A percentile compares a stretch with the other conserved stretches of the same genome.
Evolutionary conservation across 805 yeast species (phyloP).

Genomic region (Teunomyces atbi): DNA sequence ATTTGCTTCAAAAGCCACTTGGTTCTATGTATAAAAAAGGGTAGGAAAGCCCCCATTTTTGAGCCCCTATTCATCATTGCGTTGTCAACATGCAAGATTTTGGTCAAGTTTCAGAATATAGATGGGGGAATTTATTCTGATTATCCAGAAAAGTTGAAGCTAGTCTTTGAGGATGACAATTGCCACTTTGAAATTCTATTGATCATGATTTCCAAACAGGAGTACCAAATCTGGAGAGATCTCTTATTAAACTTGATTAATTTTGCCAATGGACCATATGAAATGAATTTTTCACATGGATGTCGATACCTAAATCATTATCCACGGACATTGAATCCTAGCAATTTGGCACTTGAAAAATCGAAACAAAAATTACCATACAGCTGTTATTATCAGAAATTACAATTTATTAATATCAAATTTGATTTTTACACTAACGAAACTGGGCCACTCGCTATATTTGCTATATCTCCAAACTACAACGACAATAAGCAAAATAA

Average conservation of each 20-base stretch:
- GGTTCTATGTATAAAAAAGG: slow-evolving; percentile 29
- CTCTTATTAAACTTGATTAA: slow-evolving; percentile 18
- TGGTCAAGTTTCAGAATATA: slow-evolving; percentile 19
- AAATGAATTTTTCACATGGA: slow-evolving; percentile 15
- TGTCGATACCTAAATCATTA: slow-evolving; percentile 7
- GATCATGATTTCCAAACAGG: slow-evolving; percentile 29
- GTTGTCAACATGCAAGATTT: slow-evolving; percentile 30
- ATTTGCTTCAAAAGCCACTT: slow-evolving; percentile 53
- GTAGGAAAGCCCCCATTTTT: slow-evolving; percentile 18
- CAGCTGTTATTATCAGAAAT: slow-evolving; percentile 7
- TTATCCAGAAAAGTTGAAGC: slow-evolving; percentile 36
- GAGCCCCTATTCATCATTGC: slow-evolving; percentile 51
- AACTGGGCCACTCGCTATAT: not conserved
- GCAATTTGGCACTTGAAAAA: slow-evolving; percentile 13
- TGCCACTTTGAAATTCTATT: slow-evolving; percentile 46
- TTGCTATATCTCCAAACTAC: not conserved
- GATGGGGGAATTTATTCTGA: slow-evolving; percentile 31
- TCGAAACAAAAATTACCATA: not conserved
- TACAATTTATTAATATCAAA: not conserved
- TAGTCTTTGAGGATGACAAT: slow-evolving; percentile 45
- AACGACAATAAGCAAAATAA: not conserved
- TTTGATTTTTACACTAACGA: slow-evolving; percentile 5
- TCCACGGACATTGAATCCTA: slow-evolving; percentile 19
- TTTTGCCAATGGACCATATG: slow-evolving; percentile 26
- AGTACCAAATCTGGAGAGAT: slow-evolving; percentile 41